phyloP scores from a whole-genome alignment of 1,139 yeast genomes.

The Yamadazyma atlantica region DNA sequence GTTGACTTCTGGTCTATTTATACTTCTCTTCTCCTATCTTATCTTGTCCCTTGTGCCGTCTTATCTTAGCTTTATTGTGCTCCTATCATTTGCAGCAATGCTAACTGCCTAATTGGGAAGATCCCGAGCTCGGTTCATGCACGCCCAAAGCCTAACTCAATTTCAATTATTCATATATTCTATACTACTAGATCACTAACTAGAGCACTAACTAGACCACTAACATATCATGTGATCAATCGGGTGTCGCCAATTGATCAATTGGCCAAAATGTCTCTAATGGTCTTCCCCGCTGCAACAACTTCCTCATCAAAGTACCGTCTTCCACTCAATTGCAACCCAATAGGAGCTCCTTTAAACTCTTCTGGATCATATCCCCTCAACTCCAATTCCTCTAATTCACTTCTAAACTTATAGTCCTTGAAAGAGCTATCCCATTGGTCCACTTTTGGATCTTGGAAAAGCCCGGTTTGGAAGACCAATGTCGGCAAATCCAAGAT shows the following conservation, averaged over 20 bases:
- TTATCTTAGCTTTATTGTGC: background rate
- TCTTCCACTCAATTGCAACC: slow-evolving; percentile 37
- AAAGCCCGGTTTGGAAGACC: slow-evolving; percentile 59
- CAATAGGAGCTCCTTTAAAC: slow-evolving; percentile 40
- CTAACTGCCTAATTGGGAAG: slow-evolving; percentile 1
- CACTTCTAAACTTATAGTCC: slow-evolving; percentile 33
- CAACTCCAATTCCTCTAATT: slow-evolving; percentile 43
- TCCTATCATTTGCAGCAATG: background rate
- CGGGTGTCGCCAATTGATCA: too few relatives aligned
- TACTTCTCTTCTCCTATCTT: background rate
- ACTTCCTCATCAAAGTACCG: slow-evolving; percentile 41
- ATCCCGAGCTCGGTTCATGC: too few relatives aligned
- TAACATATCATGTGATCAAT: too few relatives aligned
- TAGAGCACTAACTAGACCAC: too few relatives aligned
- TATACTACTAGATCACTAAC: too few relatives aligned
- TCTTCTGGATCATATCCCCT: slow-evolving; percentile 29
- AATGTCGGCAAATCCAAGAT: slow-evolving; percentile 62
- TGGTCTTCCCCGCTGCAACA: slow-evolving; percentile 38
- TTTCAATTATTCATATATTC: too few relatives aligned
- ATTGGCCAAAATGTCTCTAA: slow-evolving; percentile 26
- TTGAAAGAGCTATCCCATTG: slow-evolving; percentile 37
- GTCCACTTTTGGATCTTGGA: slow-evolving; percentile 51
- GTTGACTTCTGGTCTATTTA: too few relatives aligned
- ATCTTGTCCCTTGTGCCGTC: background rate
- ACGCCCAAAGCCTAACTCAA: too few relatives aligned